Base-by-base conservation (phyloP, 257 asterid genomes). In the Gentiana dahurica region DNA sequence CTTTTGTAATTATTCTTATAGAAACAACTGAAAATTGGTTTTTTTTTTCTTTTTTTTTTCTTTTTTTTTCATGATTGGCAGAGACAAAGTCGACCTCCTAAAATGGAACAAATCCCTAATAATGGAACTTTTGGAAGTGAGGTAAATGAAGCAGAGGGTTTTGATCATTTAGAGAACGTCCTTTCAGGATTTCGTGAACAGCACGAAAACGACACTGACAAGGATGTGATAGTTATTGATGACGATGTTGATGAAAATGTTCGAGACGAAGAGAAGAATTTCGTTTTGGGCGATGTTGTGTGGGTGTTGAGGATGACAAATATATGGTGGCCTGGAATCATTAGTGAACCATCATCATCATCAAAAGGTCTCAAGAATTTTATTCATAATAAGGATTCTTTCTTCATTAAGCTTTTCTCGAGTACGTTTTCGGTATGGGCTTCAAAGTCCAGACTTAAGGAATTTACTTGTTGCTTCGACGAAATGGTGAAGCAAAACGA, bases 261-360 rank as follows among this genome's bases (percentile, higher is more conserved):
- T 12, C 59, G 34, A 38, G 59, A 51, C 24, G 32, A 51, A 51
- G 54, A 73, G 53, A 52, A 55, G 60, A 44, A 52, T 8, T 86
- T 78, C 55, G 62, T 53, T 57, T 69, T 73, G 60, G 88, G 95
- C 59, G 94, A 82, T 65, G 58, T 86, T 47, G 95, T 86, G 32
- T 89, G 96, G 97, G 77, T 72, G 47, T 84, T 77, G 70, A 79
- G 86, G 63, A 75, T 71, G 65, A 63, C 80, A 34, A 71, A 72
- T 53, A 44, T 71, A 43, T 89, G 97, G 97, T 89, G 97, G 95
- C 97, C 97, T 1, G 95, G 93, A 52, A 69, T 79, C 61, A 62
- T 89, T 55, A 73, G 66, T 5, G 81, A 75, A 76, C 85, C 89
- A 56, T 60, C 89, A 56, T 60, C 77, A 8, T 24, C 24, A 24